Evolutionary conservation across 2,329 filamentous ascomycete genomes (phyloP), one percentile per base, ranked within the genome.

Genomic region (Diaporthe eres): DNA sequence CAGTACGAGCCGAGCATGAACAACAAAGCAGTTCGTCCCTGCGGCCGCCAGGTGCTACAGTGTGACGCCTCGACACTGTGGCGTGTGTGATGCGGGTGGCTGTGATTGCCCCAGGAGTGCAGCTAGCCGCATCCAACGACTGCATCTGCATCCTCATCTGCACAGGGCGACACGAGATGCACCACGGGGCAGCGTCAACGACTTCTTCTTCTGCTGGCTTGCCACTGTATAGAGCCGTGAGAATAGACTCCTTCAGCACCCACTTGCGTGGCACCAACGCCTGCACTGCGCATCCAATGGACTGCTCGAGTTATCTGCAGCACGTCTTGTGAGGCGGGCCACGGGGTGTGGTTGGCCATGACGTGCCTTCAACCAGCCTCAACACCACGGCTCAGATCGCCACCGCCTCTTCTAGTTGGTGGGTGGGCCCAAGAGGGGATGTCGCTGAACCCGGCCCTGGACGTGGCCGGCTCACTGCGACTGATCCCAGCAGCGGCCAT

Each of bases 401-500:
- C 39, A 60, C 58, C 72, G 61, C 61, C 53, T 70, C 31, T 57
- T 51, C n/a, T 44, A 44, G 53, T 68, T 47, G 22, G 53, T 39
- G 25, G 53, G 75, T 74, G 75, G 75, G 72, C 72, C 39, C 31
- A 44, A 44, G 51, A 44, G 55, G 25, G 61, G 4, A 51, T 71
- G 6, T 44, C 44, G 55, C 34, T 72, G 61, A 44, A 74, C 67
- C 72, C 75, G 70, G 71, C 57, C 71, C 71, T 76, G 75, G 58
- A 51, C 34, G 44, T 72, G 57, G 55, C 57, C 65, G 63, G 44
- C 60, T 44, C 28, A 25, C 65, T 22, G 71, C 44, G n/a, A 65
- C 49, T 53, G 65, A 60, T 76, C 75, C 75, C 44, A 58, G 75
- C 28, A 61, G 49, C 34, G 55, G 72, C 75, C 75, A 76, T 76